Base-by-base conservation (phyloP, 345 rosid genomes). In the Anastatica hierochuntica region DNA sequence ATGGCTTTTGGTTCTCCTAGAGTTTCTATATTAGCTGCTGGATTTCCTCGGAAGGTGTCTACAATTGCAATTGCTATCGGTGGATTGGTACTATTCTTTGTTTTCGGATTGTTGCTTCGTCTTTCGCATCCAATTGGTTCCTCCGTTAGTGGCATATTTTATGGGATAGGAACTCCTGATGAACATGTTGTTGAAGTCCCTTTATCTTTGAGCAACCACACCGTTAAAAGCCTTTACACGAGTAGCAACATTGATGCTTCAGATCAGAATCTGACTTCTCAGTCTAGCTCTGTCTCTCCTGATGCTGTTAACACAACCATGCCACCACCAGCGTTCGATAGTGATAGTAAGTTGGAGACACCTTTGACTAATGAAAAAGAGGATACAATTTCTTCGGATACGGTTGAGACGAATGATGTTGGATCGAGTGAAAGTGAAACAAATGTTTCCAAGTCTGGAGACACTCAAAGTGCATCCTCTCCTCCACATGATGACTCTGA, bases 1-100 rank as follows among this genome's bases (percentile, higher is more conserved):
- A 83, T 88, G 94, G 65, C 74, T 26, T 29, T 72, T 58, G 78
- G 74, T 49, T 85, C 88, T 23, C 86, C 88, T 10, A 74, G 56
- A 51, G 74, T 62, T 44, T 36, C 73, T 41, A 65, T 64, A 20
- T 67, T 75, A 19, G 56, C 58, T 52, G 62, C 74, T 46, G 67
- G 68, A 0, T 76, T 81, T 53, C 90, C 94, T 2, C 75, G 85
- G 61, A 61, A 84, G 3, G 76, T 92, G 44, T 74, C 90, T n/a
- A 64, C 80, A 6, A 75, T 88, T 62, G 70, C 72, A 17, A 72
- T 75, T 45, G 69, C 83, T 12, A 68, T 79, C 3, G 85, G 77
- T 20, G 88, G 92, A 31, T 66, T 88, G 45, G 85, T 94, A 10
- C 29, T 74, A 34, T 79, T 88, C 67, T 72, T 90, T 70, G 33